Evolutionary conservation across 495 filamentous ascomycete species (phyloP).

Genomic region (Penicillium angulare): DNA sequence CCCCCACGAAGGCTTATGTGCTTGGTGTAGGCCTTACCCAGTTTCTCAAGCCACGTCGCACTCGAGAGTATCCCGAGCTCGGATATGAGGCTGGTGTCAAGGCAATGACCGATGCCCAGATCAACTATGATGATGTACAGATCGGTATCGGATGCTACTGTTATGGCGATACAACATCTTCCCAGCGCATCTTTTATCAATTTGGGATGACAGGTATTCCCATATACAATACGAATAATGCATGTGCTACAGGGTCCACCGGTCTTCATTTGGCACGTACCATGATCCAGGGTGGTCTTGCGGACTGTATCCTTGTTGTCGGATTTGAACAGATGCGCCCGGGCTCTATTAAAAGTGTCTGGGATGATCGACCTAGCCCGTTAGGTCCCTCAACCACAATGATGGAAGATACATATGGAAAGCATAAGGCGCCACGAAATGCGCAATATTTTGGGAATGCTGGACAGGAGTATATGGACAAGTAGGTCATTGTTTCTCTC

Average conservation of each 20-base stretch:
- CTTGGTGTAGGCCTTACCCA: slow-evolving; percentile 21
- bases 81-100: slow-evolving; percentile 45
- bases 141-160: slow-evolving; percentile 83
- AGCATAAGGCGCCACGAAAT: slow-evolving; percentile 50
- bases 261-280: slow-evolving; percentile 71
- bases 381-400: slow-evolving; percentile 20
- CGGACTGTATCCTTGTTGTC: slow-evolving; percentile 76
- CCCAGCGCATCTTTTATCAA: slow-evolving; percentile 84
- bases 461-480: slow-evolving; percentile 81
- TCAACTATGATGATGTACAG: slow-evolving; percentile 86
- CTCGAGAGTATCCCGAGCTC: slow-evolving; percentile 22
- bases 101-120: slow-evolving; percentile 79
- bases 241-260: slow-evolving; percentile 79
- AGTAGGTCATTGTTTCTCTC: slow-evolving; percentile 39
- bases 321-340: slow-evolving; percentile 92
- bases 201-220: slow-evolving; percentile 87
- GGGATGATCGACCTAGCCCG: slow-evolving; percentile 22
- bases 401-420: slow-evolving; percentile 21
- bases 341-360: slow-evolving; percentile 41
- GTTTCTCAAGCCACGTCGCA: slow-evolving; percentile 24
- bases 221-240: slow-evolving; percentile 87
- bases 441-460: slow-evolving; percentile 89
- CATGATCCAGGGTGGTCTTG: slow-evolving; percentile 64
- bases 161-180: slow-evolving; percentile 72
- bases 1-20: slow-evolving; percentile 11